Evolutionary conservation across 2,329 filamentous ascomycete genomes (phyloP).

Genomic region (Lasiodiplodia sp.): DNA sequence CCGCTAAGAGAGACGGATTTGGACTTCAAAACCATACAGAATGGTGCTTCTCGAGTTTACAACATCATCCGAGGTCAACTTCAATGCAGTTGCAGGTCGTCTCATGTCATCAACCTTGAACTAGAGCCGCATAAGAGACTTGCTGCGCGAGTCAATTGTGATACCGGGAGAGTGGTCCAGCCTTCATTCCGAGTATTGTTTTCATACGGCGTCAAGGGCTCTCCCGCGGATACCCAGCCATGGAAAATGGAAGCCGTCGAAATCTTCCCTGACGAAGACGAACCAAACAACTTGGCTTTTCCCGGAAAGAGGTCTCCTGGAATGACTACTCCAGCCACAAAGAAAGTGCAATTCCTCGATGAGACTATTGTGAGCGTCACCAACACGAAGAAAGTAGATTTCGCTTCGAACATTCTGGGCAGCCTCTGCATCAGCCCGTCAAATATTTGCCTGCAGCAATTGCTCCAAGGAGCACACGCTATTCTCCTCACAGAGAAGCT

Average conservation of each 20-base stretch:
- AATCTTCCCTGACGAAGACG: background rate
- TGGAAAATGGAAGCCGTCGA: constrained; percentile 1
- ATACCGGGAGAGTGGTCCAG: background rate
- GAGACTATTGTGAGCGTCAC: background rate
- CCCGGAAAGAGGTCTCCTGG: too few relatives aligned
- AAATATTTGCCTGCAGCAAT: background rate
- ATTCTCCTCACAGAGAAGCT: background rate
- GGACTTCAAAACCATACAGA: background rate
- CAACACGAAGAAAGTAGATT: too few relatives aligned
- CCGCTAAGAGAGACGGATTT: background rate
- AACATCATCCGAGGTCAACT: background rate
- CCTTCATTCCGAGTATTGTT: constrained; percentile 4
- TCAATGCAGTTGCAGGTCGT: background rate
- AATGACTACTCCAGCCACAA: background rate
- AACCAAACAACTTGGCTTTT: background rate
- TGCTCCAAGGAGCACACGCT: background rate
- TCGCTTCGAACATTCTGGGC: background rate
- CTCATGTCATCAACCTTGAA: background rate
- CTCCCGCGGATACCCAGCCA: background rate
- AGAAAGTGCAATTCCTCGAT: background rate
- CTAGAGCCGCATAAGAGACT: background rate
- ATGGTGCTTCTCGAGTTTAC: background rate
- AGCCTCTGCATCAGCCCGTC: background rate
- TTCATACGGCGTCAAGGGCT: background rate
- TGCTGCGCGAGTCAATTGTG: background rate